phyloP scores from a whole-genome alignment of 495 filamentous ascomycete species.

The Bathelium albidoporum region DNA sequence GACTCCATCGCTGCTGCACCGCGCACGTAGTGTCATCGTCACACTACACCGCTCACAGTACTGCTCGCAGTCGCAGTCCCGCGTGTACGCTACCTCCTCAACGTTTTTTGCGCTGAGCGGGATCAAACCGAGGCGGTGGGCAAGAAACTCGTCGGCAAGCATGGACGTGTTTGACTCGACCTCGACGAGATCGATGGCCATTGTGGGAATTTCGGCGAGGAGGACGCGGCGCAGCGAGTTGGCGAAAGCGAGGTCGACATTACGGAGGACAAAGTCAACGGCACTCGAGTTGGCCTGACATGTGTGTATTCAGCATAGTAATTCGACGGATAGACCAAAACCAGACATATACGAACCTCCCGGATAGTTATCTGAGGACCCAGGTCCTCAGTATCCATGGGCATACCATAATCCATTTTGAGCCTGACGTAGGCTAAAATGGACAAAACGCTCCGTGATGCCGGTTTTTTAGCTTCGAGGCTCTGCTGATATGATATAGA shows the following conservation, averaged over 20 bases:
- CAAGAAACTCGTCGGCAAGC: conserved; percentile 88
- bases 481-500: too few species aligned
- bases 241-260: conserved; percentile 77
- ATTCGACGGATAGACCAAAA: neutral
- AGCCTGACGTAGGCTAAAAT: too few species aligned
- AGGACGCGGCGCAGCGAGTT: conserved; percentile 90
- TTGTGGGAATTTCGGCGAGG: conserved; percentile 87
- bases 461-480: neutral
- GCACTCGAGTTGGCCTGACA: conserved; percentile 55
- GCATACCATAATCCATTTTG: conserved; percentile 12
- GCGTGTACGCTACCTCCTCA: conserved; percentile 77
- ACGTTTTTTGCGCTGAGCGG: conserved; percentile 77
- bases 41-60: conserved; percentile 87
- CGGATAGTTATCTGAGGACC: conserved; percentile 17
- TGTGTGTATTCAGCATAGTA: neutral
- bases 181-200: conserved; percentile 92
- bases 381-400: conserved; percentile 9
- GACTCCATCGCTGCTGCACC: conserved; percentile 68
- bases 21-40: conserved; percentile 67
- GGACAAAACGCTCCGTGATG: neutral
- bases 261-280: conserved; percentile 73
- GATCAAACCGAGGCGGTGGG: conserved; percentile 84
- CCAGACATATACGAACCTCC: conserved; percentile 3
- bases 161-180: conserved; percentile 89
- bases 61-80: conserved; percentile 91